Evolutionary conservation across 2,329 filamentous ascomycete species (phyloP), one percentile per base, ranked within the genome.

Genomic region (Aspergillus ochraceoroseus): DNA sequence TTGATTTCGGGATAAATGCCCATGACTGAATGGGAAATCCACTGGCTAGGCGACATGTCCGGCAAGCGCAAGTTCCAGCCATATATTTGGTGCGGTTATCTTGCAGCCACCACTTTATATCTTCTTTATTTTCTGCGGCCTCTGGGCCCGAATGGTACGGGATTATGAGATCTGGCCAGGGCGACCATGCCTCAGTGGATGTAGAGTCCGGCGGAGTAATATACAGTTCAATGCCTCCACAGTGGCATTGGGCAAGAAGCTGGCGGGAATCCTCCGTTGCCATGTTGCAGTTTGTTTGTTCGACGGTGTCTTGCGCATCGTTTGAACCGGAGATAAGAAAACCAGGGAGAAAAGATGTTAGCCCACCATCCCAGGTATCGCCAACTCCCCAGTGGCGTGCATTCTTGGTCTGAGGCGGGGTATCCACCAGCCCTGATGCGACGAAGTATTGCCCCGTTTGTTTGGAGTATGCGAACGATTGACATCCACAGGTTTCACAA

Each of bases 21-120:
- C 82, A 86, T 0, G 74, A 66, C 50, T 82, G 75, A 32, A 84
- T 72, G 41, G 83, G 78, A 48, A 78, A 80, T 2, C 81, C 80
- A 1, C 75, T 72, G 0, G 65, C 61, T 3, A 79, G 64, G 4
- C 81, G 76, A 56, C 82, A 87, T 2, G 77, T 76, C 4, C 63
- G 68, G 58, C 82, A 86, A 1, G 72, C 69, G 52, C 81, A 85
- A 5, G 74, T 70, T 1, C 77, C 77, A 2, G 77, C 75, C 2
- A 80, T 63, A 56, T 79, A 84, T 44, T 70, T 76, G 4, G 62
- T 70, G 7, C 65, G 43, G 5, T 41, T 49, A 5, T 61, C 60
- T 11, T 70, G 64, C n/a, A 83, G 65, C 71, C 76, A 83, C 79
- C 78, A 83, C 49, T 78, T 77, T 3, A 70, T 60, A 47, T 75